A percentile compares a stretch with the other conserved stretches of the same genome.
phyloP scores from a whole-genome alignment of 805 yeast species.

The Suhomyces pyralidae region DNA sequence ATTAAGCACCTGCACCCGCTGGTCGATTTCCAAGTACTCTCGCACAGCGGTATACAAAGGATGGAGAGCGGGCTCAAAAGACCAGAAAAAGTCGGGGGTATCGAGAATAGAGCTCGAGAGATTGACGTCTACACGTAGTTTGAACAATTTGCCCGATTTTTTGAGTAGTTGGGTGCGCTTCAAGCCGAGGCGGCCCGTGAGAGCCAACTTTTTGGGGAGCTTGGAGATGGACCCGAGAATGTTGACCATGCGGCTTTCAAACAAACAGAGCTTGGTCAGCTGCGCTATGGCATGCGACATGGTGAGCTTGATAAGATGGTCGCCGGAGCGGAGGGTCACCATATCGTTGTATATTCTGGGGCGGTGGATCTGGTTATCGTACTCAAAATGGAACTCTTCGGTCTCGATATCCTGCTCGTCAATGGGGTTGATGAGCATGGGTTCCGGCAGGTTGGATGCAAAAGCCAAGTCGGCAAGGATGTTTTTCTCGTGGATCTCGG shows the following conservation, averaged over 20 bases:
- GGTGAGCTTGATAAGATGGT: constrained; percentile 86
- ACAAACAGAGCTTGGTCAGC: constrained; percentile 84
- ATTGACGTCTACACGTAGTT: constrained; percentile 89
- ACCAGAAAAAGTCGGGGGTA: constrained; percentile 97
- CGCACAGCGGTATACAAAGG: constrained; percentile 87
- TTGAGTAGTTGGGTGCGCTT: constrained; percentile 80
- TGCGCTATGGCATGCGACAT: constrained; percentile 97
- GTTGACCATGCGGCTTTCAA: constrained; percentile 87
- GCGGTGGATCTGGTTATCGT: constrained; percentile 58
- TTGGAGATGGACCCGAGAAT: constrained; percentile 81
- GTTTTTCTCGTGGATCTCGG: constrained; percentile 89
- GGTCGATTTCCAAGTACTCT: constrained; percentile 92
- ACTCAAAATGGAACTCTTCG: constrained; percentile 80
- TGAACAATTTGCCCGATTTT: constrained; percentile 87
- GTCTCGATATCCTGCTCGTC: constrained; percentile 90
- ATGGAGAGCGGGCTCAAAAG: constrained; percentile 87
- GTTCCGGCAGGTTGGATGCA: constrained; percentile 45
- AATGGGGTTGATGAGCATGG: constrained; percentile 65
- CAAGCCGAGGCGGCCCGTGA: constrained; percentile 84
- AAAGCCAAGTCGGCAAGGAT: constrained; percentile 88
- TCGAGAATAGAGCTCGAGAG: constrained; percentile 86
- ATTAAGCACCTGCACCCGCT: constrained; percentile 87
- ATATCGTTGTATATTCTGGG: constrained; percentile 89
- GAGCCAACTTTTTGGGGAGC: constrained; percentile 83
- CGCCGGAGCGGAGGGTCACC: constrained; percentile 86